Evolutionary conservation across 2,329 filamentous ascomycete species (phyloP), one percentile per base, ranked within the genome.

Genomic region (Microascus cirrosus): DNA sequence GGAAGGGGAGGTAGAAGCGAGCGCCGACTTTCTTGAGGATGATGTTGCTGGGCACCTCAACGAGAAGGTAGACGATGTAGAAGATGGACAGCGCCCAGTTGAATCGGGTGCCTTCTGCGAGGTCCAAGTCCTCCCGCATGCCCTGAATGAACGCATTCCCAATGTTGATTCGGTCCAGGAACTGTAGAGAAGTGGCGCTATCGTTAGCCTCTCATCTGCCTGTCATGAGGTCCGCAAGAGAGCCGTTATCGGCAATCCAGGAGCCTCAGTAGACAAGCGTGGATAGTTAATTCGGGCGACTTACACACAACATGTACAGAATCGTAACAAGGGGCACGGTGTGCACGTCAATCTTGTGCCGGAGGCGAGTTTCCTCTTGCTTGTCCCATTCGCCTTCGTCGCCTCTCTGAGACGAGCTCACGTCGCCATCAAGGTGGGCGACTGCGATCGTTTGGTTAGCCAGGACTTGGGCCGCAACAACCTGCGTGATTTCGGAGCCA

Each of bases 151-250:
- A 73, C 2, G 79, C 80, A 66, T 82, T 82, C 60, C 80, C 86
- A 42, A 89, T 83, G 65, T 89, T 89, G n/a, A 85, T 87, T 50
- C 86, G 78, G 68, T 89, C 86, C 55, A 80, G 73, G 60, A 79
- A 79, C 1, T 55, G 45, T 8, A 51, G 5, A 48, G 22, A 28
- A 24, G 45, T 2, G 51, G 24, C n/a, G n/a, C 15, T 5, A 24
- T 39, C n/a, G 34, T 4, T 20, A 11, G 57, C 13, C 39, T 50
- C n/a, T 50, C 22, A 10, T 22, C 11, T 15, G 18, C 35, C 24
- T 3, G 52, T 18, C n/a, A 24, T 24, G 15, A 34, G 7, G 28
- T 2, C n/a, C 12, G 54, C 6, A 8, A n/a, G n/a, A 15, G 39
- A 5, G 15, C 15, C 6, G 13, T 7, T 15, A 18, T 15, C 39